phyloP scores from a whole-genome alignment of 2,329 filamentous ascomycete genomes.

The Nigrospora sphaerica region DNA sequence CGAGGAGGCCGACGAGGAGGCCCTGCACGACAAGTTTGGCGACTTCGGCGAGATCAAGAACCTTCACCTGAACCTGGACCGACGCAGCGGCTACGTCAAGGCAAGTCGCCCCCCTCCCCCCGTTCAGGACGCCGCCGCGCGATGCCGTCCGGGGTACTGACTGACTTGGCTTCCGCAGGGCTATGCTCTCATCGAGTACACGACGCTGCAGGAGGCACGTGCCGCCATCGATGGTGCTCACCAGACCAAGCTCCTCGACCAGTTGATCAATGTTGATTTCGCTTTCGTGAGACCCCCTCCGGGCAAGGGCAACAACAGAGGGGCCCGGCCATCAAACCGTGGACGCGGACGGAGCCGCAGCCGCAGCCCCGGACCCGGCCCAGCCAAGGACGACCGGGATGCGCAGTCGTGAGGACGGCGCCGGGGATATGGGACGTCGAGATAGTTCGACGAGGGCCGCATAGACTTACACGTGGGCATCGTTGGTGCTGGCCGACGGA shows the following conservation, averaged over 20 bases:
- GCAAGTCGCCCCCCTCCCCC: slow-evolving; percentile 33
- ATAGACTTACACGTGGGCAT: too few relatives aligned
- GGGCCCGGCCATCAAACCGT: slow-evolving; percentile 29
- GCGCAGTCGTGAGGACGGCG: neutral
- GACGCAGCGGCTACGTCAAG: slow-evolving; percentile 82
- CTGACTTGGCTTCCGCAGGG: slow-evolving; percentile 44
- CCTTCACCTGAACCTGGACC: slow-evolving; percentile 74
- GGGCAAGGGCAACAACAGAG: slow-evolving; percentile 38
- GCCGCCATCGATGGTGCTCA: slow-evolving; percentile 79
- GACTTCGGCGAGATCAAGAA: slow-evolving; percentile 87
- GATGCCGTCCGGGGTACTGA: neutral
- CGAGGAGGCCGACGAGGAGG: slow-evolving; percentile 80
- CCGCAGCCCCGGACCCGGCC: slow-evolving; percentile 38
- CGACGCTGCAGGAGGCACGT: slow-evolving; percentile 69
- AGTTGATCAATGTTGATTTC: slow-evolving; percentile 76
- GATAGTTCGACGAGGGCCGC: too few relatives aligned
- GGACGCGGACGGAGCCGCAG: slow-evolving; percentile 37
- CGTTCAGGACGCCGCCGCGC: slow-evolving; percentile 1
- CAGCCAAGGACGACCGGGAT: slow-evolving; percentile 3
- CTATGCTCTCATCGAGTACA: slow-evolving; percentile 79
- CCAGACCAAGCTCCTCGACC: slow-evolving; percentile 69
- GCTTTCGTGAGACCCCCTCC: slow-evolving; percentile 77
- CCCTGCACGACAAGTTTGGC: slow-evolving; percentile 72
- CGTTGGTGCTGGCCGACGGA: too few relatives aligned
- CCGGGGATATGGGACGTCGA: too few relatives aligned